These are phyloP conservation scores for Neurospora sp. DNA, from an alignment of 495 filamentous ascomycete genomes.

Conservation along the genomic window DNA sequence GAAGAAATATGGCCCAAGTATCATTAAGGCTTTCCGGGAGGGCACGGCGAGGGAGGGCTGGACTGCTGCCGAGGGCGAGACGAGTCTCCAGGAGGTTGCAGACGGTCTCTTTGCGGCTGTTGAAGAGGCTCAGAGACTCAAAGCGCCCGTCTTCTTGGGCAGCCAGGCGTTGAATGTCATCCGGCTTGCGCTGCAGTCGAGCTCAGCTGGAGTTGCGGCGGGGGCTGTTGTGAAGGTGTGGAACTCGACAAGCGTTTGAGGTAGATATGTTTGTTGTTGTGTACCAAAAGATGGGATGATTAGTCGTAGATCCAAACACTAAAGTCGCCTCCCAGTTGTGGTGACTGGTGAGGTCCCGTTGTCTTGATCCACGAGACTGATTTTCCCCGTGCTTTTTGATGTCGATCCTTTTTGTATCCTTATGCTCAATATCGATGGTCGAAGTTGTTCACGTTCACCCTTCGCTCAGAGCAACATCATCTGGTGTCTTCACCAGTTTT, in stretches of 20 bases:
- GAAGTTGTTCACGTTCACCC: not conserved
- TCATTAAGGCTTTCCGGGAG: slow-evolving; percentile 33
- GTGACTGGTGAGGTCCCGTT: not conserved
- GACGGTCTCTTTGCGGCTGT: slow-evolving; percentile 40
- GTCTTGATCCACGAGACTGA: not conserved
- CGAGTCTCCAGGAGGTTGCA: slow-evolving; percentile 31
- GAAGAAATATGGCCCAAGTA: slow-evolving; percentile 44
- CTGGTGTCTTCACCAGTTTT: not conserved
- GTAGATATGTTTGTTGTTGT: not conserved
- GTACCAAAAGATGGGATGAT: not conserved
- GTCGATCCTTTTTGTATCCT: not conserved
- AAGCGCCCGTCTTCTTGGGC: slow-evolving; percentile 31
- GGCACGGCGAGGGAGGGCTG: slow-evolving; percentile 11
- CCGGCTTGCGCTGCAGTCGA: slow-evolving; percentile 16
- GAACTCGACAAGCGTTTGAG: slow-evolving; percentile 4
- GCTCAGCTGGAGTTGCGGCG: slow-evolving; percentile 6
- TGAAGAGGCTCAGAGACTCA: slow-evolving; percentile 38
- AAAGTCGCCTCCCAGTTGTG: not conserved
- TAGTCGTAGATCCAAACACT: not conserved
- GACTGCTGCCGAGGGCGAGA: not conserved
- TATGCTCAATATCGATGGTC: not conserved
- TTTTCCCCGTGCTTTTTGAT: not conserved
- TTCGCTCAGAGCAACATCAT: not conserved
- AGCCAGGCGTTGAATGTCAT: slow-evolving; percentile 28
- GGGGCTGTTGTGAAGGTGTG: slow-evolving; percentile 30